Evolutionary conservation across 73 alveolate species (phyloP), one percentile per base, ranked within the genome.

Genomic region (Paramecium caudatum): DNA sequence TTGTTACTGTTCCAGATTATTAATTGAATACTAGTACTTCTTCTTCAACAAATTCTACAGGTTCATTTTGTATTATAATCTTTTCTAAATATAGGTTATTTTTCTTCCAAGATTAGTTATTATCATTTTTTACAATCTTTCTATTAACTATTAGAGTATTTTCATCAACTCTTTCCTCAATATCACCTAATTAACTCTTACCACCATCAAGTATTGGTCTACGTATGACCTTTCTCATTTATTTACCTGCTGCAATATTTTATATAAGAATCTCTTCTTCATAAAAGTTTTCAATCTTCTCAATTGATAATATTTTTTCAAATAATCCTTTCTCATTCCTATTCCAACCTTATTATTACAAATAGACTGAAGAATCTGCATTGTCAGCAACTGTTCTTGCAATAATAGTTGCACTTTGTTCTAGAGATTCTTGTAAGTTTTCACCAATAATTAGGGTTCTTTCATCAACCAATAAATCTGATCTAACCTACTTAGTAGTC

Each of bases 201-300:
- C 30, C 80, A 0, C 80, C 80, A 9, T 55, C 46, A 12, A 55
- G 16, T 27, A 55, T 23, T 27, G 80, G 80, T 55, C 80, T 55
- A 27, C 80, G 41, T 27, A 55, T 55, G 23, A 55, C 23, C 30
- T 55, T 55, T 55, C 80, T 55, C 13, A 27, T 27, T 55, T 55
- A 55, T 23, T 55, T 55, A 1, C 80, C 80, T 19, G 80, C 80
- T 55, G 80, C 23, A 27, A 55, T 27, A 55, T 55, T 55, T 55
- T 55, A 9, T 4, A 55, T 55, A 27, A 55, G 30, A 1, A 55
- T 55, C 17, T 55, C 80, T 55, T 55, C 80, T 9, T 55, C 80
- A 55, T 55, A 55, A 27, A 55, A 55, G 30, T 55, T 21, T 55
- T 10, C 0, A 19, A 55, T 55, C 30, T 55, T 55, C 23, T 55